A percentile compares a stretch with the other conserved stretches of the same genome.
These are phyloP conservation scores for Conticribra weissflogii DNA, from an alignment of 108 stramenopile species.

Conservation along the genomic window DNA sequence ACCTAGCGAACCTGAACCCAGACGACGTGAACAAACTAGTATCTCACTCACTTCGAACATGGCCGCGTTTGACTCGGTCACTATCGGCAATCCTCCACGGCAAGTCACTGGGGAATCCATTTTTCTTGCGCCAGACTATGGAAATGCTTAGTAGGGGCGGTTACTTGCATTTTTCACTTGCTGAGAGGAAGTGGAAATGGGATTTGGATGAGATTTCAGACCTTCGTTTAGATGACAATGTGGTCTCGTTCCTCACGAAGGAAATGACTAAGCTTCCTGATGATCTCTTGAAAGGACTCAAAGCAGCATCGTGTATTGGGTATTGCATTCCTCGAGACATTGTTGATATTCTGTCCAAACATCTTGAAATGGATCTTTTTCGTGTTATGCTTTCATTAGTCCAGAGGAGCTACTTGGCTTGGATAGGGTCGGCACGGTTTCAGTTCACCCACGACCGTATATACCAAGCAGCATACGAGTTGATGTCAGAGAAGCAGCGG, in stretches of 20 bases:
- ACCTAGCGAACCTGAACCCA: too few species aligned
- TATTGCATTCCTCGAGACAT: conserved; percentile 5
- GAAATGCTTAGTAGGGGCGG: conserved; percentile 10
- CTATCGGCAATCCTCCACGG: too few species aligned
- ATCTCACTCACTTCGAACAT: too few species aligned
- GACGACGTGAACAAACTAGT: too few species aligned
- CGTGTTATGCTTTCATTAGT: background rate
- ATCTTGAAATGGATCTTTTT: conserved; percentile 1
- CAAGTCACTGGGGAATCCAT: conserved; percentile 9
- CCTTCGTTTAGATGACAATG: conserved; percentile 20
- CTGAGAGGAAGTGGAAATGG: conserved; percentile 25
- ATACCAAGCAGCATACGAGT: conserved; percentile 35
- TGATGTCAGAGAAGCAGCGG: conserved; percentile 18
- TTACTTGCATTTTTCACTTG: conserved; percentile 7
- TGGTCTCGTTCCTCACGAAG: conserved; percentile 7
- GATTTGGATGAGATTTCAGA: conserved; percentile 25
- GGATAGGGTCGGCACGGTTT: background rate
- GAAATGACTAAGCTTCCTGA: conserved; percentile 26
- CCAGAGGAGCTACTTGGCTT: conserved; percentile 10
- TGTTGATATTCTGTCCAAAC: conserved; percentile 17
- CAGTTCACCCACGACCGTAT: conserved; percentile 35
- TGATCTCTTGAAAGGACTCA: conserved; percentile 16
- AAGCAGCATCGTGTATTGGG: conserved; percentile 41
- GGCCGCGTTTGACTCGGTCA: too few species aligned
- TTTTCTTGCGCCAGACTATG: conserved; percentile 21